Evolutionary conservation across 75 land plant genomes (phyloP).

Genomic region (Adiantum capillusveneris): DNA sequence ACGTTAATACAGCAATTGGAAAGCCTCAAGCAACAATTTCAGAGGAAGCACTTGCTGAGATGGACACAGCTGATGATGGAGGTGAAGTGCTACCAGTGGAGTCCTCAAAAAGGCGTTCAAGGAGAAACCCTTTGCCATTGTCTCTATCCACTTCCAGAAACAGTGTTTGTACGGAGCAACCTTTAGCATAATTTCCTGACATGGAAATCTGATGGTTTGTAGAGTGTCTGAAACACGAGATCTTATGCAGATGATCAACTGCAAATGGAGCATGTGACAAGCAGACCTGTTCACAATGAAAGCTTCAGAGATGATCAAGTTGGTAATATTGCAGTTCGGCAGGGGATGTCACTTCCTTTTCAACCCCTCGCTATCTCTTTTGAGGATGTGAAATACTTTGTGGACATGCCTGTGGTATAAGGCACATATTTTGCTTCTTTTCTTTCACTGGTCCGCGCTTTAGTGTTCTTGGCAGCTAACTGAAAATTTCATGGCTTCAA

Average conservation of each 20-base stretch:
- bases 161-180: not conserved
- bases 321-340: constrained; percentile 10
- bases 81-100: constrained; percentile 1
- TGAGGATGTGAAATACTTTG: constrained; percentile 56
- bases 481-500: constrained; percentile 11
- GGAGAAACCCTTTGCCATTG: not conserved
- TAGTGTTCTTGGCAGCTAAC: not conserved
- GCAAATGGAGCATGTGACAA: not conserved
- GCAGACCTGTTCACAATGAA: not conserved
- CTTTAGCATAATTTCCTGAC: no score
- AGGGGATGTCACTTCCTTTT: constrained; percentile 70
- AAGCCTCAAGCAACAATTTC: constrained; percentile 35
- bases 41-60: constrained; percentile 25
- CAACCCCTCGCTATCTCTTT: constrained; percentile 62
- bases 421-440: not conserved
- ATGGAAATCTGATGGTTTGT: no score
- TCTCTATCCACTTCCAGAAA: constrained; percentile 1
- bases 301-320: not conserved
- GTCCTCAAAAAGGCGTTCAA: constrained; percentile 3
- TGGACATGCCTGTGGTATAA: constrained; percentile 84
- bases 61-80: constrained; percentile 8
- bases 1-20: constrained; percentile 22
- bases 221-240: no score
- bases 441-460: not conserved
- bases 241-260: constrained; percentile 3